Conservation (phyloP, 2,329 filamentous ascomycete genomes). For the Aspergillus tamarii region DNA sequence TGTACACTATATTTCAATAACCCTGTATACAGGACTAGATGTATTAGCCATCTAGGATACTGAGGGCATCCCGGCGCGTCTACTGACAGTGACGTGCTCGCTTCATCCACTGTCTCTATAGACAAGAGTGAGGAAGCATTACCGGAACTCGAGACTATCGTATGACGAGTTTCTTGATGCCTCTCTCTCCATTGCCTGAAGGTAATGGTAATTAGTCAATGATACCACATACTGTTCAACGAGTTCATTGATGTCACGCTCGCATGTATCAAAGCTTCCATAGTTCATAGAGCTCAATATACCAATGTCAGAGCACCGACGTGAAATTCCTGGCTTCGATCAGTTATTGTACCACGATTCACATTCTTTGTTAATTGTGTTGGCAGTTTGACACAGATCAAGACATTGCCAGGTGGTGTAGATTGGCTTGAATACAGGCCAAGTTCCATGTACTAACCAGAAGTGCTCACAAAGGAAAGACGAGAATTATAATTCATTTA, state of each 20-base stretch:
- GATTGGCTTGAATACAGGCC: neutral
- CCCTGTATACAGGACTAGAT: slow-evolving; percentile 2
- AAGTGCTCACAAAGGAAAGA: no score
- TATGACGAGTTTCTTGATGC: neutral
- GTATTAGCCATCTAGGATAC: neutral
- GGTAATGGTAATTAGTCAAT: neutral
- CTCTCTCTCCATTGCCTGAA: neutral
- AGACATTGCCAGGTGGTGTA: neutral
- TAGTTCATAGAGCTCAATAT: slow-evolving; percentile 1
- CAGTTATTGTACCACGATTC: neutral
- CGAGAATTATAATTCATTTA: no score
- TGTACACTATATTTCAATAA: slow-evolving; percentile 1
- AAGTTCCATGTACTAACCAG: no score
- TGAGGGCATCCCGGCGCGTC: neutral
- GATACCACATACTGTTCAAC: neutral
- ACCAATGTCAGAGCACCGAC: neutral
- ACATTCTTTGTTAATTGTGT: neutral
- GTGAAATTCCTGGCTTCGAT: neutral
- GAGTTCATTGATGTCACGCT: neutral
- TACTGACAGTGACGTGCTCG: neutral
- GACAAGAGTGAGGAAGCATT: neutral
- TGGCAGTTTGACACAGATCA: neutral
- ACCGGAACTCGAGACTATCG: neutral
- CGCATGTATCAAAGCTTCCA: neutral
- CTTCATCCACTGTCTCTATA: neutral